Percentiles rank a stretch among this genome's conserved stretches.
phyloP scores from a whole-genome alignment of 495 filamentous ascomycete genomes.

The Penicillium manginii region DNA sequence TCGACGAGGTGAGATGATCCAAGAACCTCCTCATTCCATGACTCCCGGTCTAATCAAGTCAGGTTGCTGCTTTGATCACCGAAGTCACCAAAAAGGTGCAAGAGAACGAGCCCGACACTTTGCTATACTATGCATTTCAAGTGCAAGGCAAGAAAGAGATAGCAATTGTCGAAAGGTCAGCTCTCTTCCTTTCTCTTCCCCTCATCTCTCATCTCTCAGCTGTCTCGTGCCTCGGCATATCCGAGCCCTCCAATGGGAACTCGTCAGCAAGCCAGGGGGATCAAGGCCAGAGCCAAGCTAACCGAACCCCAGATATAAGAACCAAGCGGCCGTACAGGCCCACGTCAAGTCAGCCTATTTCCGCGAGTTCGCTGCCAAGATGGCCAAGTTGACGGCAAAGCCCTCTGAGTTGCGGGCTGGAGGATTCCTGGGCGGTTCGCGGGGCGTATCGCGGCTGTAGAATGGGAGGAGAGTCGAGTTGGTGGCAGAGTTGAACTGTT shows the following conservation, averaged over 20 bases:
- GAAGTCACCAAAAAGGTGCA: slow-evolving; percentile 34
- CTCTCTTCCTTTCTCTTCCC: background rate
- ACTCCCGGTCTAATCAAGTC: background rate
- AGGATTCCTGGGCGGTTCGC: slow-evolving; percentile 23
- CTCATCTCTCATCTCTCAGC: background rate
- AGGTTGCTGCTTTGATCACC: slow-evolving; percentile 30
- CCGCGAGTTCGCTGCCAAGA: slow-evolving; percentile 29
- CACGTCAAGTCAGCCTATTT: slow-evolving; percentile 35
- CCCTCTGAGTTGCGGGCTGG: slow-evolving; percentile 33
- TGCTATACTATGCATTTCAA: slow-evolving; percentile 36
- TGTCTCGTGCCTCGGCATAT: slow-evolving; percentile 23
- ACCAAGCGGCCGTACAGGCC: slow-evolving; percentile 31
- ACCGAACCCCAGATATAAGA: slow-evolving; percentile 28
- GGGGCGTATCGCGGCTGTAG: slow-evolving; percentile 32
- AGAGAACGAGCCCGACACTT: slow-evolving; percentile 37
- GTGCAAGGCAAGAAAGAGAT: slow-evolving; percentile 35
- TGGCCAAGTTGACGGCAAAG: slow-evolving; percentile 26
- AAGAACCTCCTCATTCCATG: background rate
- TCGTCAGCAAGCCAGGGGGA: background rate
- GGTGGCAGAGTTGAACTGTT: background rate
- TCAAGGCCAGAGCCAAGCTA: slow-evolving; percentile 1
- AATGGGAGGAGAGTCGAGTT: background rate
- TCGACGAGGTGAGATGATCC: slow-evolving; percentile 31
- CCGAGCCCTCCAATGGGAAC: too few relatives aligned
- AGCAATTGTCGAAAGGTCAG: slow-evolving; percentile 39